Percentiles rank a stretch among this genome's conserved stretches.
Conservation (phyloP, 1,284 basidiomycete species). For the Inonotus hispidus region DNA sequence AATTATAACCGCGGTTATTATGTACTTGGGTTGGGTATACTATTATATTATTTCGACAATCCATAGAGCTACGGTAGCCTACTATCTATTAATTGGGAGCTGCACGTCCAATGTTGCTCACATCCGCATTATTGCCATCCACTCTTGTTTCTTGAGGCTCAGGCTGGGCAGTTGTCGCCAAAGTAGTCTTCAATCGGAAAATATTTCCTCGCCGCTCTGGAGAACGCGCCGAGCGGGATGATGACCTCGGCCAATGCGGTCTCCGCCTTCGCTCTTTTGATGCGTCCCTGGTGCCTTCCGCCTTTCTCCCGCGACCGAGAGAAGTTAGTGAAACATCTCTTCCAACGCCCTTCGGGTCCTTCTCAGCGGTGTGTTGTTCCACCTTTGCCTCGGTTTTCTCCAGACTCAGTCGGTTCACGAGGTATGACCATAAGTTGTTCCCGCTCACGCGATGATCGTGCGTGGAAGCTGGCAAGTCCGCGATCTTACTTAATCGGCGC, state of each 20-base stretch:
- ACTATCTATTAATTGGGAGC: neutral
- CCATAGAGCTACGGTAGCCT: neutral
- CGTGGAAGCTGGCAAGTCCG: conserved; percentile 56
- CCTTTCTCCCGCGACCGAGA: neutral
- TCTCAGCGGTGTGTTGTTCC: neutral
- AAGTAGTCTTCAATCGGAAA: neutral
- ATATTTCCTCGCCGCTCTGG: neutral
- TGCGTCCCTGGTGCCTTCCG: neutral
- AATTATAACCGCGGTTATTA: neutral
- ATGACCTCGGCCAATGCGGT: neutral
- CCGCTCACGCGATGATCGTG: conserved; percentile 52
- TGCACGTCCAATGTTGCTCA: neutral
- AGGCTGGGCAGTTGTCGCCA: neutral
- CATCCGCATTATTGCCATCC: neutral
- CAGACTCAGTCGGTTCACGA: conserved; percentile 32
- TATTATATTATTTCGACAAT: neutral
- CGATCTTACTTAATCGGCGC: conserved; percentile 58
- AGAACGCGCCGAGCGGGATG: neutral
- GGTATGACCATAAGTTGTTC: conserved; percentile 65
- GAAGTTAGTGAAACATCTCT: neutral
- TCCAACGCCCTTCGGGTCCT: neutral
- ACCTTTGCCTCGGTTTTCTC: conserved; percentile 13
- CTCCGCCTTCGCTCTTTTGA: neutral
- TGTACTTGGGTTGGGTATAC: neutral
- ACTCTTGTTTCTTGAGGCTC: neutral